Base-by-base conservation (phyloP, 106 monocot genomes). In the Chionographis japonica region DNA sequence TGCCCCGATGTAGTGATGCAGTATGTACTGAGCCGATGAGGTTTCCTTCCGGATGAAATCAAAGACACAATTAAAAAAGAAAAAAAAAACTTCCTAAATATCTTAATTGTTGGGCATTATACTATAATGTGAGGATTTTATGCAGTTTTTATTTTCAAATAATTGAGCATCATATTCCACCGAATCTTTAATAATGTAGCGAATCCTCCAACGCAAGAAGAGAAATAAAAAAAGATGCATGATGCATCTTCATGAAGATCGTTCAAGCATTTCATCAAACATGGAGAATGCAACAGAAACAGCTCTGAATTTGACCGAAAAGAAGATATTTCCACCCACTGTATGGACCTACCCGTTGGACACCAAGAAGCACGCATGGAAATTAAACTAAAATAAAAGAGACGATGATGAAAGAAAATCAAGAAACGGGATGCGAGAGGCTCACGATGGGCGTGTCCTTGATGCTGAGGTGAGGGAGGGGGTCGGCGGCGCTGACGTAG, bases 381-480 rank as follows among this genome's bases (percentile, higher is more conserved):
- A 58, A 35, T 27, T 3, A 12, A 12, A 3, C 13, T 6, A 49
- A 4, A 8, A 7, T 11, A 38, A 6, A 20, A n/a, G 14, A 4
- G 40, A 1, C 2, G 3, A 16, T 3, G 20, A 50, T 10, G 0
- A 46, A 6, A 3, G 3, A 18, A 17, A 11, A 40, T 13, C 12
- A 1, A 41, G 17, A 9, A 1, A 46, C 36, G 12, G 38, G 37
- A 37, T 13, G 3, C 27, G 27, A 4, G 11, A 38, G 0, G 12
- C 81, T 86, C 51, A 91, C 90, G 65, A 84, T 86, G 74, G 90
- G 86, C 8, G 90, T 84, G 53, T 91, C 87, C 38, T 91, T 91
- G 67, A 91, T 82, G 82, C 91, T 91, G 19, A 91, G 87, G 49
- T 79, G 86, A 7, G 84, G 91, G 40, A 91, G 57, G 2, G 84